Evolutionary conservation across 2,329 filamentous ascomycete genomes (phyloP).

Genomic region (Paracamarosporium sp.): DNA sequence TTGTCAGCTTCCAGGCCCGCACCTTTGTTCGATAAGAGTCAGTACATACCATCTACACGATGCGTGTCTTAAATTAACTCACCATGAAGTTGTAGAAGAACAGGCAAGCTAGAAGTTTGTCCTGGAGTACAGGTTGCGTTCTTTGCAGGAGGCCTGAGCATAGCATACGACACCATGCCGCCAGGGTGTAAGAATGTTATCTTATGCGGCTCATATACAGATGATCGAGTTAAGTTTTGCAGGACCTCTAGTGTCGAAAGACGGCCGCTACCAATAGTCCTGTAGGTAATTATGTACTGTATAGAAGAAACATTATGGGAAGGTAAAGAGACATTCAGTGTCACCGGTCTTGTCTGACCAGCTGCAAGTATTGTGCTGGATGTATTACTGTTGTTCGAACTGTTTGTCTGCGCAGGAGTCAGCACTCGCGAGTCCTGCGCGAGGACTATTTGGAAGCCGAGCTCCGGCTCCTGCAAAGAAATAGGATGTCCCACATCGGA

Average conservation of each 20-base stretch:
- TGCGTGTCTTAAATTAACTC: background rate
- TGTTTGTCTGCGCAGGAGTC: conserved; percentile 18
- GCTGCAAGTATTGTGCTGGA: conserved; percentile 30
- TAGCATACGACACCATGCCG: conserved; percentile 63
- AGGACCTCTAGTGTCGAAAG: conserved; percentile 28
- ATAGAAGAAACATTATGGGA: conserved; percentile 30
- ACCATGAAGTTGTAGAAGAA: conserved; percentile 61
- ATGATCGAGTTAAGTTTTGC: conserved; percentile 31
- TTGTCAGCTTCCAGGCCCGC: conserved; percentile 63
- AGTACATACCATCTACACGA: background rate
- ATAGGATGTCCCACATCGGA: conserved; percentile 33
- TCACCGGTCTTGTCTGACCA: conserved; percentile 52
- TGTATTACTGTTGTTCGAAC: background rate
- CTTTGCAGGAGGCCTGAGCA: conserved; percentile 60
- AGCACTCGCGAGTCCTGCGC: conserved; percentile 14
- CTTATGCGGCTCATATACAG: conserved; percentile 56
- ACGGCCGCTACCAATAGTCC: conserved; percentile 11
- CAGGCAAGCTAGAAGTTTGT: conserved; percentile 45
- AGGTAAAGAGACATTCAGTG: conserved; percentile 42
- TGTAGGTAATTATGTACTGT: conserved; percentile 36
- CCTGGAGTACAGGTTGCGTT: conserved; percentile 39
- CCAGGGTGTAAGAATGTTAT: conserved; percentile 62
- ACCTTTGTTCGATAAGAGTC: conserved; percentile 23
- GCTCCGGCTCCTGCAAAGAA: conserved; percentile 6
- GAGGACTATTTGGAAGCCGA: conserved; percentile 21